phyloP scores from a whole-genome alignment of 192 early-diverging fungal species.

The Phycomyces blakesleeanus region DNA sequence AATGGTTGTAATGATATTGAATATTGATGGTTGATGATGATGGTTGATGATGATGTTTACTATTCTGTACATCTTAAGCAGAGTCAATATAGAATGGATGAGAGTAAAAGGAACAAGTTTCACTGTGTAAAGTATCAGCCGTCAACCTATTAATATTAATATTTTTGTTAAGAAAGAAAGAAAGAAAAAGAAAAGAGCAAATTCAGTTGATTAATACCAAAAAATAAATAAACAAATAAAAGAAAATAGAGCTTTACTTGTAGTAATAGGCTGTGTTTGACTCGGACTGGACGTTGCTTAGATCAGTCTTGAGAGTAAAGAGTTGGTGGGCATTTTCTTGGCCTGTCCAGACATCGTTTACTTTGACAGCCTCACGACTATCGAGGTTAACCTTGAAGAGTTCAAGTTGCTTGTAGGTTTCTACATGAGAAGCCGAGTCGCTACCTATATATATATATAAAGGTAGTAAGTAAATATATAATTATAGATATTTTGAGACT shows the following conservation, averaged over 20 bases:
- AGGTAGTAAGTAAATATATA: not conserved
- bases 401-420: slow-evolving; percentile 16
- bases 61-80: no score
- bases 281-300: not conserved
- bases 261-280: slow-evolving; percentile 24
- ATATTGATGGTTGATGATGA: no score
- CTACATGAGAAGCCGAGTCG: slow-evolving; percentile 32
- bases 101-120: slow-evolving; percentile 31
- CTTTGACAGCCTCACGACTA: slow-evolving; percentile 15
- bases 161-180: no score
- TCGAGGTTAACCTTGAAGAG: slow-evolving; percentile 24
- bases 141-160: slow-evolving; percentile 19
- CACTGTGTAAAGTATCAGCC: slow-evolving; percentile 24
- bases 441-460: slow-evolving; percentile 4
- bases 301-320: slow-evolving; percentile 30
- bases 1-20: no score
- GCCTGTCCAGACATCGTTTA: slow-evolving; percentile 26
- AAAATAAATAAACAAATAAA: no score
- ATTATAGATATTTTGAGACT: no score
- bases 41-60: no score
- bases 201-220: no score
- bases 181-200: no score
- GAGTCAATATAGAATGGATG: slow-evolving; percentile 34
- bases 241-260: no score
- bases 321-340: slow-evolving; percentile 18